A percentile compares a stretch with the other conserved stretches of the same genome.
Evolutionary conservation across 164 flowering plant species (phyloP).

Genomic region (Tetrastigma voinierianum): DNA sequence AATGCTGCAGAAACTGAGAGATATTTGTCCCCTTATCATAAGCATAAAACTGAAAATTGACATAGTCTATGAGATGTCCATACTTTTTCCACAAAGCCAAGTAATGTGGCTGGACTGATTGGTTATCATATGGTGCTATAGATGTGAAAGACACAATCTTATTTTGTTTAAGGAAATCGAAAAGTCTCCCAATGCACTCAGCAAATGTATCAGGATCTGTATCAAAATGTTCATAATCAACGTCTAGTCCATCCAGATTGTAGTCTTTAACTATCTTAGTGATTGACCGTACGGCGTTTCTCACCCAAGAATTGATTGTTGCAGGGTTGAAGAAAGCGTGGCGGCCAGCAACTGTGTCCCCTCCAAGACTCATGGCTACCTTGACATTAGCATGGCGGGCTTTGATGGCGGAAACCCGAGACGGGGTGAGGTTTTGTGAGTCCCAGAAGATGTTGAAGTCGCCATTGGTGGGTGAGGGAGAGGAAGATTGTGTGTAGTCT

Average conservation of each 20-base stretch:
- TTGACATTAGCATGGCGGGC: constrained; percentile 23
- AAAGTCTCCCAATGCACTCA: constrained; percentile 26
- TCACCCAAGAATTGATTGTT: constrained; percentile 24
- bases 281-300: constrained; percentile 15
- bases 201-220: constrained; percentile 23
- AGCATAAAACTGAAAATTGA: constrained; percentile 27
- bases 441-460: constrained; percentile 29
- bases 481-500: constrained; percentile 18
- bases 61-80: constrained; percentile 28
- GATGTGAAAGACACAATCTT: constrained; percentile 19
- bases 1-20: constrained; percentile 28
- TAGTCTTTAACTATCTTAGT: constrained; percentile 5
- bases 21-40: constrained; percentile 33
- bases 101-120: constrained; percentile 18
- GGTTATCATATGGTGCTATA: constrained; percentile 22
- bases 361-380: constrained; percentile 28
- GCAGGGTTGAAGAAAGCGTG: constrained; percentile 3
- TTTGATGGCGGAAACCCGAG: constrained; percentile 25
- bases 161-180: constrained; percentile 16
- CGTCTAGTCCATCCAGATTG: constrained; percentile 21
- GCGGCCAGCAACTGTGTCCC: constrained; percentile 8
- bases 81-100: constrained; percentile 21
- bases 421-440: constrained; percentile 20
- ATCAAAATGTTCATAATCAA: constrained; percentile 26
- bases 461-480: constrained; percentile 31